Percentiles rank a stretch among this genome's conserved stretches.
Evolutionary conservation across 176 grass and related monocot species (phyloP).

Genomic region (Miscanthus lutarioriparius): DNA sequence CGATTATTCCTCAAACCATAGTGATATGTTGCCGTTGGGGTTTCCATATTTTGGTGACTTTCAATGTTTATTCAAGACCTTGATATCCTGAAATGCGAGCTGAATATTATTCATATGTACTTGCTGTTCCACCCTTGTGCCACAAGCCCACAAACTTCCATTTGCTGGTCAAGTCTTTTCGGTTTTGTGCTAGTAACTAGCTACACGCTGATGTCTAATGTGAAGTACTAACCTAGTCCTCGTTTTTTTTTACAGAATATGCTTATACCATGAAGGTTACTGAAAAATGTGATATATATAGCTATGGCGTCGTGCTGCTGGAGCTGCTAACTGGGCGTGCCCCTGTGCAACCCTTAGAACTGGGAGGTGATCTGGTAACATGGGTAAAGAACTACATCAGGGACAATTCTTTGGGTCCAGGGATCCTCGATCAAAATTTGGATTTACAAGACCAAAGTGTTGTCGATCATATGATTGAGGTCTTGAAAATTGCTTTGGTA

Average conservation of each 20-base stretch:
- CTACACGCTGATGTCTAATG: neutral
- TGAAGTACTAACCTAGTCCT: slow-evolving; percentile 20
- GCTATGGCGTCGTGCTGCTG: slow-evolving; percentile 86
- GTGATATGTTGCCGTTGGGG: neutral
- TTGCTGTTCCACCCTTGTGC: neutral
- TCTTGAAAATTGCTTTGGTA: slow-evolving; percentile 92
- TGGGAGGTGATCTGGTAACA: slow-evolving; percentile 94
- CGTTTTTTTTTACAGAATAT: slow-evolving; percentile 69
- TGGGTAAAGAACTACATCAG: slow-evolving; percentile 87
- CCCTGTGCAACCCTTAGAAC: slow-evolving; percentile 85
- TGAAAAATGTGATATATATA: slow-evolving; percentile 94
- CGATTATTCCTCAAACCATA: neutral
- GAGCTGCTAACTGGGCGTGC: slow-evolving; percentile 89
- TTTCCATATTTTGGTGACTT: neutral
- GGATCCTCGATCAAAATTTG: slow-evolving; percentile 69
- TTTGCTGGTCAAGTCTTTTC: neutral
- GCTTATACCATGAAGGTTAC: slow-evolving; percentile 99
- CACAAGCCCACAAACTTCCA: neutral
- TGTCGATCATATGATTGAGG: slow-evolving; percentile 84
- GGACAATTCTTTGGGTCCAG: slow-evolving; percentile 71
- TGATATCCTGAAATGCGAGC: neutral
- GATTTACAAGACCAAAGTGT: slow-evolving; percentile 59
- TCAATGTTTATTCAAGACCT: neutral
- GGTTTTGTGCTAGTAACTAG: neutral
- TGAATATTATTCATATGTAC: neutral